Evolutionary conservation across 345 rosid species (phyloP).

Genomic region (Brassica incana): DNA sequence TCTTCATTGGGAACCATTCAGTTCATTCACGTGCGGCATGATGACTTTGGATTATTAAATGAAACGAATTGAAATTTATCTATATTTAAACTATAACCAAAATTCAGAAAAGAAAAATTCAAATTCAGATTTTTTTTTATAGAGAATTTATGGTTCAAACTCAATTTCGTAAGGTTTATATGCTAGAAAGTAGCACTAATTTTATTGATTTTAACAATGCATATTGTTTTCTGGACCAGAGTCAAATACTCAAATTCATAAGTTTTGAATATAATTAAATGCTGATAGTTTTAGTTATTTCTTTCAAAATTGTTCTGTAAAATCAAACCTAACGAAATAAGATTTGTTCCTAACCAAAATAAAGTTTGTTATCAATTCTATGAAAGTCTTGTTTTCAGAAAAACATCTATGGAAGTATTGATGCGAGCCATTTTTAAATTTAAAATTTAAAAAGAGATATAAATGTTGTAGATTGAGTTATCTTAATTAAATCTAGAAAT

Average conservation of each 20-base stretch:
- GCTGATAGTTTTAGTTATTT: neutral
- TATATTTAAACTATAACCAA: neutral
- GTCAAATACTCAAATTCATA: neutral
- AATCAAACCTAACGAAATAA: neutral
- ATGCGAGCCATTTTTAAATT: neutral
- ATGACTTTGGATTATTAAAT: constrained; percentile 11
- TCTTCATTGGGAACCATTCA: constrained; percentile 23
- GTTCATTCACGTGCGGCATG: constrained; percentile 40
- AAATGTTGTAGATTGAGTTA: neutral
- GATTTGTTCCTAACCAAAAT: neutral
- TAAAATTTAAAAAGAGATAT: constrained; percentile 11
- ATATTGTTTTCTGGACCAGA: neutral
- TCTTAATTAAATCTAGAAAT: neutral
- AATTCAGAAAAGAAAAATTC: neutral
- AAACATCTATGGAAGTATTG: neutral
- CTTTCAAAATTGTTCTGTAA: neutral
- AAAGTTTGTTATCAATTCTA: neutral
- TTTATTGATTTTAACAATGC: neutral
- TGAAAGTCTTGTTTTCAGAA: neutral
- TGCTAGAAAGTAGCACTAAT: neutral
- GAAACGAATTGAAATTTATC: neutral
- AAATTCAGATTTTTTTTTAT: neutral
- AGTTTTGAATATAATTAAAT: neutral
- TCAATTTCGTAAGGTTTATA: neutral
- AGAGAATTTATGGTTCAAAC: neutral